These are phyloP conservation scores for Saksenaea oblongispora DNA, from an alignment of 371 early-diverging fungal genomes.

Conservation along the genomic window DNA sequence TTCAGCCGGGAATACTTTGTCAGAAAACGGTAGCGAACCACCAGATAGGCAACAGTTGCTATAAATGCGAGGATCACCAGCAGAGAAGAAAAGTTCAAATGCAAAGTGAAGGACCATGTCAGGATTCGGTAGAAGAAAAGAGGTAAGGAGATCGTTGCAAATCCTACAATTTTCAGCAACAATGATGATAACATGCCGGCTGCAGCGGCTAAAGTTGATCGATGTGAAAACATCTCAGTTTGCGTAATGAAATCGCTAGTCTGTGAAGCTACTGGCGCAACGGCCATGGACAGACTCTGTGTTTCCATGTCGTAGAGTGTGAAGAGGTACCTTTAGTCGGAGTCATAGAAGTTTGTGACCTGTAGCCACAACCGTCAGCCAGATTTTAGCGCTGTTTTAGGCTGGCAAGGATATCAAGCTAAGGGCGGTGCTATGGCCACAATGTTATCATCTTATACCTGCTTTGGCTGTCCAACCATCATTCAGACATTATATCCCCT, in stretches of 20 bases:
- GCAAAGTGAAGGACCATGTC: constrained; percentile 71
- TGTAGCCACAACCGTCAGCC: no score
- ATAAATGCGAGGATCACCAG: constrained; percentile 47
- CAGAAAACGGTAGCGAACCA: constrained; percentile 73
- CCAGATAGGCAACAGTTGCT: constrained; percentile 46
- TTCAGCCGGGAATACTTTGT: constrained; percentile 80
- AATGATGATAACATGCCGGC: constrained; percentile 43
- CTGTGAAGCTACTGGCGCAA: neutral
- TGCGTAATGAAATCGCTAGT: neutral
- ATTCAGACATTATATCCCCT: no score
- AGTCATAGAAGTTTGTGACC: no score
- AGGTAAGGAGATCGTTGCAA: constrained; percentile 60
- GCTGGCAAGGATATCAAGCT: no score
- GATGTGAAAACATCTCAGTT: neutral
- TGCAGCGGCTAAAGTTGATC: constrained; percentile 16
- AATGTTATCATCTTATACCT: no score
- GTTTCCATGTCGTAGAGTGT: neutral
- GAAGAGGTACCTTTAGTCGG: neutral
- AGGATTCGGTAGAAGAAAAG: constrained; percentile 59
- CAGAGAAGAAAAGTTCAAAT: constrained; percentile 64
- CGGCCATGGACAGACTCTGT: neutral
- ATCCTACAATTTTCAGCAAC: constrained; percentile 50
- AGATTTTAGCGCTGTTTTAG: no score
- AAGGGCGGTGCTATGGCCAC: neutral
- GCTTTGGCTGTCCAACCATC: no score